Evolutionary conservation across 495 filamentous ascomycete species (phyloP).

Genomic region (Niebla homalea): DNA sequence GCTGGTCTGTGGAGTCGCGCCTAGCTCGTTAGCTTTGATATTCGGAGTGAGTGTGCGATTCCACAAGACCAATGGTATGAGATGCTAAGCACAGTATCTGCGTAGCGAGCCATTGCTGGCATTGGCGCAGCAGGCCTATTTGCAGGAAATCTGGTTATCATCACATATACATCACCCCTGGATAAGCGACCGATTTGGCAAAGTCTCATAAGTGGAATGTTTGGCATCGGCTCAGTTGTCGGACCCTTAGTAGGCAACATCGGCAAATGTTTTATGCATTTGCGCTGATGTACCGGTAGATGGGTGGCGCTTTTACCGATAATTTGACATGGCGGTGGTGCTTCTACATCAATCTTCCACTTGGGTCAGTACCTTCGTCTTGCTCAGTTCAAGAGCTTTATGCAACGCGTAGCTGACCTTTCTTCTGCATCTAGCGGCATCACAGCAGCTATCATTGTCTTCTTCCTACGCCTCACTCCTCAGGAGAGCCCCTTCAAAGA

Average conservation of each 20-base stretch:
- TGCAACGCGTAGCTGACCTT: conserved; percentile 8
- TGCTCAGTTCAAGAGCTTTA: no score
- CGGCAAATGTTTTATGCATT: no score
- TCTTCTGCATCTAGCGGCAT: conserved; percentile 19
- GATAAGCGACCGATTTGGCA: conserved; percentile 32
- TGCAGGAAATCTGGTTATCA: conserved; percentile 22
- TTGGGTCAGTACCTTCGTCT: conserved; percentile 36
- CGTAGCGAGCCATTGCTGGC: conserved; percentile 22
- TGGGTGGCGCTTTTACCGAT: conserved; percentile 52
- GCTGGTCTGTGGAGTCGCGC: conserved; percentile 22
- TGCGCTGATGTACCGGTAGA: conserved; percentile 13
- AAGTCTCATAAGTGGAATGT: conserved; percentile 16
- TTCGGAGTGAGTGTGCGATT: neutral
- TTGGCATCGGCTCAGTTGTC: conserved; percentile 24
- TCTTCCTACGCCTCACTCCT: neutral
- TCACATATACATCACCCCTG: conserved; percentile 29
- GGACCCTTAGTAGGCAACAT: conserved; percentile 26
- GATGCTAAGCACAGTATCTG: conserved; percentile 18
- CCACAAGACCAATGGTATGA: conserved; percentile 6
- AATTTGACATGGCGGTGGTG: conserved; percentile 48
- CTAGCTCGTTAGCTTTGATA: conserved; percentile 14
- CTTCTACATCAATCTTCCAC: conserved; percentile 45
- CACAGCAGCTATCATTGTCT: neutral
- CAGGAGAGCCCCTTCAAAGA: conserved; percentile 17
- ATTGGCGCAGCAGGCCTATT: conserved; percentile 17